Evolutionary conservation across 306 rosid species (phyloP).

Genomic region (Hippophae gyantsensis): DNA sequence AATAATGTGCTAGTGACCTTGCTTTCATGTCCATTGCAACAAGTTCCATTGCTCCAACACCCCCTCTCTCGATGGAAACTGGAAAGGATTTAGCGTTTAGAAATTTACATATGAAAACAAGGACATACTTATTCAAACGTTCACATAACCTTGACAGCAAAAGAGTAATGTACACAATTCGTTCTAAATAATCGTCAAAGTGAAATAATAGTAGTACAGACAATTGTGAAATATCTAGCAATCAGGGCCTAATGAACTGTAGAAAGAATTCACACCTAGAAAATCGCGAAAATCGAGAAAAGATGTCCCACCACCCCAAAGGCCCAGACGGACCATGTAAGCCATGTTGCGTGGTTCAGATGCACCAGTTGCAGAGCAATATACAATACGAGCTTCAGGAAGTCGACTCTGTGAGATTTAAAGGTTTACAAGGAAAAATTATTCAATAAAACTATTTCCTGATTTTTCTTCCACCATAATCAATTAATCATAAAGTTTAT

Average conservation of each 20-base stretch:
- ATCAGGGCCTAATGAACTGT: neutral
- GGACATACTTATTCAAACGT: neutral
- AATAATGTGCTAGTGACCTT: constrained; percentile 39
- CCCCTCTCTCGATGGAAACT: constrained; percentile 94
- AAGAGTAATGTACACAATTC: neutral
- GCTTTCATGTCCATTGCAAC: constrained; percentile 99
- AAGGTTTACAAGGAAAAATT: constrained; percentile 16
- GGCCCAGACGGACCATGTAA: constrained; percentile 98
- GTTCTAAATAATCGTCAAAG: neutral
- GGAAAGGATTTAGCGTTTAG: constrained; percentile 11
- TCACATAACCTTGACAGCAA: neutral
- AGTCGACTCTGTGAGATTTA: constrained; percentile 59
- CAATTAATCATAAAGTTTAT: too few relatives aligned
- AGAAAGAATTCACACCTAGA: constrained; percentile 43
- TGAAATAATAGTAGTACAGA: neutral
- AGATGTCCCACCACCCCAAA: constrained; percentile 92
- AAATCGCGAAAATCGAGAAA: constrained; percentile 80
- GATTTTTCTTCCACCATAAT: neutral
- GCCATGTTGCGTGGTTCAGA: constrained; percentile 99
- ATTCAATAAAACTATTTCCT: neutral
- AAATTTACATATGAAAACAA: too few relatives aligned
- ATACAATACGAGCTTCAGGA: constrained; percentile 79
- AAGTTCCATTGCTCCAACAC: constrained; percentile 98
- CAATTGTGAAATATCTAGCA: too few relatives aligned
- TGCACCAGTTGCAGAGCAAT: constrained; percentile 99